Evolutionary conservation across 371 early-diverging fungal genomes (phyloP), one percentile per base, ranked within the genome.

Genomic region (Choanephora cucurbitarum): DNA sequence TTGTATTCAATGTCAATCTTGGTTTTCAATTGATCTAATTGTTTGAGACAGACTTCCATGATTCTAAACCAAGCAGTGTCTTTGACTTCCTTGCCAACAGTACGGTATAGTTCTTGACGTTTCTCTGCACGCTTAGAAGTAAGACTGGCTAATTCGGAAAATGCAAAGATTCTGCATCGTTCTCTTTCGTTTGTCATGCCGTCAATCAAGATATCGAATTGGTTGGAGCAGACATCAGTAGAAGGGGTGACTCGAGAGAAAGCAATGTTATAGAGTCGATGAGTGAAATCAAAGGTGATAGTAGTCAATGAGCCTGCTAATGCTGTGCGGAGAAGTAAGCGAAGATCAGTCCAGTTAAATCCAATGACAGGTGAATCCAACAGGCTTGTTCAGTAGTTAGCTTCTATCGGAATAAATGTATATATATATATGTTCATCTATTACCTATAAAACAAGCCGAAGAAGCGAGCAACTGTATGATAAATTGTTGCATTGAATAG

Each of bases 41-140:
- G 55, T 0, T 60, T 45, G 11, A 80, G 61, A 40, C 82, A 81
- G 22, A 73, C 70, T 1, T 41, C 32, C 32, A 80, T 75, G 34
- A 82, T 65, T 17, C 66, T 75, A 34, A 69, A 58, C 81, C 83
- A 84, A 11, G 73, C 68, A 13, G 76, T 75, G n/a, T 58, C 60
- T 5, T 55, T 24, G 0, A 67, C 50, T 2, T 70, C 66, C n/a
- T 61, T 64, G n/a, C 63, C 55, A 10, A 72, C 66, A 5, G 70
- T 69, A 5, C 52, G 41, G 53, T 74, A 82, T 5, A 82, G 55
- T 0, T 66, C 64, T 3, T 37, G 39, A 23, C 85, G 77, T 47
- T 69, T 54, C 3, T 60, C 55, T 0, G 74, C 58, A 1, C 49
- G 33, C 33, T 75, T 67, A 18, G 64, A 60, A 7, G 79, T 55